Base-by-base conservation (phyloP, 1,284 basidiomycete genomes). In the Papiliotrema flavescens region DNA sequence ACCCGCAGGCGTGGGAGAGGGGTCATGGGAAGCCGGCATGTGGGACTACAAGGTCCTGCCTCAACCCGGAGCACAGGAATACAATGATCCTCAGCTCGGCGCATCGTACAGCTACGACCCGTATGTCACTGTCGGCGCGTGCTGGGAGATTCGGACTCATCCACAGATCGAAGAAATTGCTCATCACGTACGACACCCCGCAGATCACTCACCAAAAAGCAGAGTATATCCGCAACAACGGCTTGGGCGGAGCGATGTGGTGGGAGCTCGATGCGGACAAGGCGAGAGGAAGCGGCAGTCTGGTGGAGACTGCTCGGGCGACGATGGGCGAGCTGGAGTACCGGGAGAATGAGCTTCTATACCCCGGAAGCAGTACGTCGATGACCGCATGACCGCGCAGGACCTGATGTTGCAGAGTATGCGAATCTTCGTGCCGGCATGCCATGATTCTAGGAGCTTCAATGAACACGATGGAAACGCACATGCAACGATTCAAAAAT, bases 161-260 rank as follows among this genome's bases (percentile, higher is more conserved):
- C 13, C 32, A 11, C 43, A 68, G 66, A 3, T 44, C 53, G 9
- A 64, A 71, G 46, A 56, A 73, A n/a, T 74, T 79, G 35, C 71
- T 79, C 51, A 85, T 94, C 47, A 86, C 85, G 5, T 95, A 93
- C 75, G 92, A 97, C 67, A 86, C 85, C 0, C 87, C 86, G 2
- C 77, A 83, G 59, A 85, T 91, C 60, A 85, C 85, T 40, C 78
- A 76, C 28, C 74, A 83, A 61, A 97, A 97, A 78, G 84, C 86
- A 2, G 79, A 86, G 54, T 95, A 91, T 66, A 84, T 91, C 62
- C 76, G 79, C 47, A 70, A 78, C 22, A 81, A 85, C 22, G 81
- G 82, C 3, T 79, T 90, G 37, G 86, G 82, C 17, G 89, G 89
- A 1, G 82, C 83, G 39, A 89, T 90, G 88, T 90, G 84, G 77